These are phyloP conservation scores for Cyclotella kingstonii DNA, from an alignment of 108 stramenopile species.

Conservation along the genomic window DNA sequence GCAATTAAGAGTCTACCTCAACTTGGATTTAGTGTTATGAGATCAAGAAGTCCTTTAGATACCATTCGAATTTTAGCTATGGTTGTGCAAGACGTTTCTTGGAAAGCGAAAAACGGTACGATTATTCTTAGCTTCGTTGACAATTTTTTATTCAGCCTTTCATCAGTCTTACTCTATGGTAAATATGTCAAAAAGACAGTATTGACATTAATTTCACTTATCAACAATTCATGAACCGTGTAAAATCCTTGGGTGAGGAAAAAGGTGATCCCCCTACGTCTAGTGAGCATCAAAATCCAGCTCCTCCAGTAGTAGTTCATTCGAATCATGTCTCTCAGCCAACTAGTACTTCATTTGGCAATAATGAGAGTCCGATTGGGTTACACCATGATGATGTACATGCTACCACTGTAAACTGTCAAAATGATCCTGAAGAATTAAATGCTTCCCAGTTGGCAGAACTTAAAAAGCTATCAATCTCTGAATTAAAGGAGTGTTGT, in stretches of 20 bases:
- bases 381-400: not conserved
- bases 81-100: constrained; percentile 44
- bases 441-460: constrained; percentile 5
- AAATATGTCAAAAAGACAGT: constrained; percentile 5
- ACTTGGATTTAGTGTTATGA: constrained; percentile 47
- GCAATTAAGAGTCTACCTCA: constrained; percentile 39
- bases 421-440: constrained; percentile 1
- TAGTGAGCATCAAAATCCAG: constrained; percentile 40
- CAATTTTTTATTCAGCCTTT: no score
- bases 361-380: not conserved
- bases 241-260: constrained; percentile 33
- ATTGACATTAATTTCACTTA: constrained; percentile 36
- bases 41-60: constrained; percentile 36
- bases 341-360: not conserved
- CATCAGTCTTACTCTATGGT: no score
- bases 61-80: constrained; percentile 34
- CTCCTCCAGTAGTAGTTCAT: constrained; percentile 40
- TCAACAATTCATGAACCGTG: constrained; percentile 32
- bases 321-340: constrained; percentile 8
- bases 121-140: no score
- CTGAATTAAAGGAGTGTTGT: constrained; percentile 43
- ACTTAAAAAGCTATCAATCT: constrained; percentile 35
- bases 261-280: constrained; percentile 45
- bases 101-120: constrained; percentile 46
- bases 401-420: not conserved